Base-by-base conservation (phyloP, 306 rosid genomes). In the Nissolia schottii region DNA sequence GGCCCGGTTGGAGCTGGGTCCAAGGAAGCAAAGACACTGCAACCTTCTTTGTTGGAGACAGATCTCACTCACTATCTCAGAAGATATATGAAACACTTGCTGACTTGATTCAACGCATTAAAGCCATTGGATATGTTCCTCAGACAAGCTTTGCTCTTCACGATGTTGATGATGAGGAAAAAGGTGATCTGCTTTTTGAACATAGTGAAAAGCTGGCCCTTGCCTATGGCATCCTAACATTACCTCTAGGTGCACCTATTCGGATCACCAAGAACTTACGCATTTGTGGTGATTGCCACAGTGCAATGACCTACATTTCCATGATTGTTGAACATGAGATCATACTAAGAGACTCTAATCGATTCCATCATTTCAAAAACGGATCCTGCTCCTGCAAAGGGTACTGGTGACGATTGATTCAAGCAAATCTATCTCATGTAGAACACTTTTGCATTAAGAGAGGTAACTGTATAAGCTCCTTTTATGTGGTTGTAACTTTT, bases 151-250 rank as follows among this genome's bases (percentile, higher is more conserved):
- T 80, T 86, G 96, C 89, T 28, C 98, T 90, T 69, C 96, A 88
- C 60, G 98, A 92, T 75, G 96, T 92, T 48, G 96, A 87, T 51
- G 96, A 88, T 63, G 98, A 90, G 74, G 98, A 90, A 81, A 92
- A 89, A 73, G 90, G 82, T 51, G 95, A 85, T 81, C 78, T 90
- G 54, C 94, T 92, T 34, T 80, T 64, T 64, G 91, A 92, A 80
- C 98, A 89, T 71, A 88, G 96, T 77, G 98, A 92, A 77, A 92
- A 92, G 87, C 82, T 92, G 86, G 98, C 96, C 64, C 94, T 92
- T 83, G 96, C 98, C 53, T 92, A 85, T 71, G 89, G 82, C 75
- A 81, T 91, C 80, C 79, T 87, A 41, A 87, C 85, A 23, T 58
- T 84, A 25, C 83, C 85, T 19, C 75, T 71, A 5, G 86, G 85